phyloP scores from a whole-genome alignment of 257 asterid genomes.

The Salvia hispanica region DNA sequence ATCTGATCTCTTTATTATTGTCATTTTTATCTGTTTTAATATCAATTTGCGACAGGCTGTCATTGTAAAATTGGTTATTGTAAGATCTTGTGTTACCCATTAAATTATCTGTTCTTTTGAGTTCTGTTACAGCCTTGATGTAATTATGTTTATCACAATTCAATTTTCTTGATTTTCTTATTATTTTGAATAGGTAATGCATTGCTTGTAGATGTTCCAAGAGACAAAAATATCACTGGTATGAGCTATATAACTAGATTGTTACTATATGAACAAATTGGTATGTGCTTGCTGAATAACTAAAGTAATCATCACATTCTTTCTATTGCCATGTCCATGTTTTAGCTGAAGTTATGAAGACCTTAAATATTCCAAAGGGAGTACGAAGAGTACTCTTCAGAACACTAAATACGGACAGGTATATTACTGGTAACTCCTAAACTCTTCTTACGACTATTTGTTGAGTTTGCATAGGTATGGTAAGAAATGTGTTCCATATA shows the following conservation, averaged over 20 bases:
- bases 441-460: constrained; percentile 14
- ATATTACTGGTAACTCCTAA: constrained; percentile 6
- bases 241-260: constrained; percentile 16
- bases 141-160: constrained; percentile 13
- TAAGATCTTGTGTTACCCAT: constrained; percentile 13
- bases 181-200: constrained; percentile 69
- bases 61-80: neutral
- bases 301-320: neutral
- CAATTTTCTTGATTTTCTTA: constrained; percentile 1
- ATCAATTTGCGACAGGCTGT: neutral
- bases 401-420: constrained; percentile 97
- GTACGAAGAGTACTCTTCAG: constrained; percentile 89
- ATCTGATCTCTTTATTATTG: neutral
- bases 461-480: constrained; percentile 7
- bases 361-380: constrained; percentile 84
- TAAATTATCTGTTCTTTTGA: neutral
- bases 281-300: constrained; percentile 9
- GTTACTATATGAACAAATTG: too few species aligned
- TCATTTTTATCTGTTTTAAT: neutral
- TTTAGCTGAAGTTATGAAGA: constrained; percentile 90
- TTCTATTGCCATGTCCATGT: constrained; percentile 12
- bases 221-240: constrained; percentile 89
- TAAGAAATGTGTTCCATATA: neutral
- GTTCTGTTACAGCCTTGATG: constrained; percentile 18
- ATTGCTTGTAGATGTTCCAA: constrained; percentile 85